phyloP scores from a whole-genome alignment of 78 protist genomes.

The Protostelium mycophagum region DNA sequence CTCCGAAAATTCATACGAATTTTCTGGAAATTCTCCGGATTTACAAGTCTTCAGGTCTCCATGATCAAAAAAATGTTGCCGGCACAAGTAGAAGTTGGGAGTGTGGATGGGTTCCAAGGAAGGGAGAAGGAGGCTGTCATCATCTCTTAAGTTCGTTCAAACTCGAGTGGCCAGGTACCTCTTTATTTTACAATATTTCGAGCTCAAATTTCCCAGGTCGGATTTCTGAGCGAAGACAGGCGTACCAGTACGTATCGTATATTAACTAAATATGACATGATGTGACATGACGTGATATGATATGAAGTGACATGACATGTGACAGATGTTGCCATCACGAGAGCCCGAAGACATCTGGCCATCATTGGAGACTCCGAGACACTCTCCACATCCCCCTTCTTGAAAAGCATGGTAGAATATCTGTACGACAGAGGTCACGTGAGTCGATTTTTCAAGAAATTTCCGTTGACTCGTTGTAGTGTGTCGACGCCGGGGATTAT shows the following conservation, averaged over 20 bases:
- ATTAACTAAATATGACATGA: no score
- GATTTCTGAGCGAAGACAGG: constrained; percentile 57
- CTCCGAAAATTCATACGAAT: no score
- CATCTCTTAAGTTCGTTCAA: constrained; percentile 64
- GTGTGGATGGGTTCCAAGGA: constrained; percentile 94
- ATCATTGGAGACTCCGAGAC: constrained; percentile 55
- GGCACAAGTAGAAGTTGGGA: constrained; percentile 69
- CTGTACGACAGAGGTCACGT: constrained; percentile 21
- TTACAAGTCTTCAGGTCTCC: not conserved
- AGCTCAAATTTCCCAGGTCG: constrained; percentile 55
- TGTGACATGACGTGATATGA: constrained; percentile 63
- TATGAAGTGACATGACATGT: constrained; percentile 14
- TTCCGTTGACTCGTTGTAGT: not conserved
- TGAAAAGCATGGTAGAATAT: constrained; percentile 38
- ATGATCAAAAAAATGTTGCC: constrained; percentile 5
- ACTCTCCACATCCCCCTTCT: constrained; percentile 31
- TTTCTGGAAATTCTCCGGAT: not conserved
- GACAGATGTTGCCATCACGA: constrained; percentile 82
- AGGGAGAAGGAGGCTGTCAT: constrained; percentile 88
- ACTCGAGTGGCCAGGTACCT: constrained; percentile 12
- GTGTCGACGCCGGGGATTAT: no score
- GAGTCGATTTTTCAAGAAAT: not conserved
- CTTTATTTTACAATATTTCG: not conserved
- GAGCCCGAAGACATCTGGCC: constrained; percentile 71
- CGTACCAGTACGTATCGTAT: no score